Conservation (phyloP, 164 flowering plant species). For the grape (Vitis vinifera) region ASM3070453v1 NC_081809.1:5737001-5737500, state of each 20-base stretch:
- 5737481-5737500: not conserved
- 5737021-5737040: too few species aligned
- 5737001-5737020: too few species aligned
- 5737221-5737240: constrained; percentile 26
- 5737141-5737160: not conserved
- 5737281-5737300: not conserved
- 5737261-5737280: not conserved
- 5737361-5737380: not conserved
- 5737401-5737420: not conserved
- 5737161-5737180: not conserved
- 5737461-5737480: constrained; percentile 6
- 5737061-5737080: too few species aligned
- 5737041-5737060: too few species aligned
- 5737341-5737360: constrained; percentile 8
- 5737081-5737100: too few species aligned
- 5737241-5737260: constrained; percentile 14
- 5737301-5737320: constrained; percentile 1
- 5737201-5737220: constrained; percentile 26
- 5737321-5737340: constrained; percentile 3
- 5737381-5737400: not conserved
- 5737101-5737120: too few species aligned
- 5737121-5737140: not conserved
- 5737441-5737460: not conserved
- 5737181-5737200: not conserved
- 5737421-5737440: too few species aligned